Conservation (phyloP, 345 rosid species). For the Dimocarpus longan region DNA sequence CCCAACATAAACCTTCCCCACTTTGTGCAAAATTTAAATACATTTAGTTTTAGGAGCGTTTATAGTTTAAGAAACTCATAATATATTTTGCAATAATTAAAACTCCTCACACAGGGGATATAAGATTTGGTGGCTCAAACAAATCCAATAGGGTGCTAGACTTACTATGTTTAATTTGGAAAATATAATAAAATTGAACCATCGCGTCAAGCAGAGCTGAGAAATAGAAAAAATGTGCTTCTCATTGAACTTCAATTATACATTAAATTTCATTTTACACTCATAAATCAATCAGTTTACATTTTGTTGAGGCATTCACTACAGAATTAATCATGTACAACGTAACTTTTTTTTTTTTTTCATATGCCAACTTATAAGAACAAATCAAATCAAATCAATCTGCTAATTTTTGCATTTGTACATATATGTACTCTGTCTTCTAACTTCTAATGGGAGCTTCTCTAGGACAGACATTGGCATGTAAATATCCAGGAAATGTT, state of each 20-base stretch:
- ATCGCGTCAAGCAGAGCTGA: not conserved
- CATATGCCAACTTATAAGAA: not conserved
- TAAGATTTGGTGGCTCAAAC: no score
- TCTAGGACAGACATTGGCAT: not conserved
- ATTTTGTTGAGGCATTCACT: not conserved
- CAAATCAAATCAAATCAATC: conserved; percentile 4
- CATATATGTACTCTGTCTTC: not conserved
- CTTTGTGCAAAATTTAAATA: no score
- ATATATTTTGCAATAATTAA: no score
- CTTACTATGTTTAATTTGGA: no score
- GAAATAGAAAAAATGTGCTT: not conserved
- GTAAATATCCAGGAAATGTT: not conserved
- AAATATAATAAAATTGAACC: not conserved
- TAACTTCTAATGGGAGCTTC: conserved; percentile 4
- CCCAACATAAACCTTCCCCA: no score
- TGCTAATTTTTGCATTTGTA: conserved; percentile 4
- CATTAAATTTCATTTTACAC: not conserved
- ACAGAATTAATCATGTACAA: conserved; percentile 2
- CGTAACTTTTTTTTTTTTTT: not conserved
- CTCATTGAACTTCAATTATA: not conserved
- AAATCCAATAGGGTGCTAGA: no score
- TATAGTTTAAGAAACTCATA: no score
- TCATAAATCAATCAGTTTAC: not conserved
- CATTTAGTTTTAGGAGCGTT: no score
- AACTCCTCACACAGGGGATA: no score